Evolutionary conservation across 2,329 filamentous ascomycete species (phyloP).

Genomic region (Penicillium paneum): DNA sequence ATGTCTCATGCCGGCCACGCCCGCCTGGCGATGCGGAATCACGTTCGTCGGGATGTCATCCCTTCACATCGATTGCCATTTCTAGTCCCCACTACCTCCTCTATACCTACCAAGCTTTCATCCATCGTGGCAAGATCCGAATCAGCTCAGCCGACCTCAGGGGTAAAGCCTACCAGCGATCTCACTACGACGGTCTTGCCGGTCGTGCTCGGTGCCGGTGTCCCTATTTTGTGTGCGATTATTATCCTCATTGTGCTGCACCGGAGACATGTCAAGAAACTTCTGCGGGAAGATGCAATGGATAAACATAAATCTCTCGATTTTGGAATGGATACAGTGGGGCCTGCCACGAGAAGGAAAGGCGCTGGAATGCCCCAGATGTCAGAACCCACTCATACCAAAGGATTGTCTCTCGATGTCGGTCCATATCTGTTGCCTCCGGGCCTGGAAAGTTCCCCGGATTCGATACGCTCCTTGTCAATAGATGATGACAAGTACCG

Average conservation of each 20-base stretch:
- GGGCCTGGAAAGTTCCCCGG: constrained; percentile 70
- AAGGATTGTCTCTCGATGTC: constrained; percentile 59
- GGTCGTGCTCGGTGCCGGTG: constrained; percentile 67
- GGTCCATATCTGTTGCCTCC: constrained; percentile 94
- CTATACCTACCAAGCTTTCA: constrained; percentile 17
- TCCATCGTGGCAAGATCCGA: constrained; percentile 30
- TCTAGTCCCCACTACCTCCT: constrained; percentile 15
- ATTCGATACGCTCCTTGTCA: constrained; percentile 81
- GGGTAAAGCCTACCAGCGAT: constrained; percentile 58
- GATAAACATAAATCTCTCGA: constrained; percentile 90
- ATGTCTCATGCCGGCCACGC: constrained; percentile 29
- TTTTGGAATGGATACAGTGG: constrained; percentile 70
- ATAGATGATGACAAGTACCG: constrained; percentile 85
- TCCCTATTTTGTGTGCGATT: constrained; percentile 68
- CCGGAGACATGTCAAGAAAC: constrained; percentile 68
- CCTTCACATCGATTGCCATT: constrained; percentile 26
- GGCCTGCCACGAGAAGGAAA: constrained; percentile 38
- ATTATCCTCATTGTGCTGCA: constrained; percentile 73
- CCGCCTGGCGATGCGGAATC: constrained; percentile 23
- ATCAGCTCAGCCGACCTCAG: constrained; percentile 20
- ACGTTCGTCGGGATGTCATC: constrained; percentile 26
- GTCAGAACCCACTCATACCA: constrained; percentile 38
- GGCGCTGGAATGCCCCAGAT: constrained; percentile 43
- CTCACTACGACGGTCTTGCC: constrained; percentile 58
- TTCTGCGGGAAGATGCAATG: constrained; percentile 72